Base-by-base conservation (phyloP, 1,284 basidiomycete genomes). In the Bjerkandera adusta region DNA sequence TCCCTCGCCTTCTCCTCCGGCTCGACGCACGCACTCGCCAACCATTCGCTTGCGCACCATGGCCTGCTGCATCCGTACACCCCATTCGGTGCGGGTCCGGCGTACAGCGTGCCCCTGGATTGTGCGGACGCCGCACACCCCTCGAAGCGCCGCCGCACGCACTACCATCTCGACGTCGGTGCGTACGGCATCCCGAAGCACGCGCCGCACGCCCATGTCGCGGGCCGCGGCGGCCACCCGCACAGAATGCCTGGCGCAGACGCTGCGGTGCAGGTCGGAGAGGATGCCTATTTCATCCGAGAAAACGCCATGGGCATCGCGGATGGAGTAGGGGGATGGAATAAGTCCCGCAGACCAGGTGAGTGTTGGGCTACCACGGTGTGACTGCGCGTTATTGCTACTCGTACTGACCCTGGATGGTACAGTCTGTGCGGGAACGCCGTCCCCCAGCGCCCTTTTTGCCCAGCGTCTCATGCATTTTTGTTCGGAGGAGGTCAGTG, bases 281-380 rank as follows among this genome's bases (percentile, higher is more conserved):
- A 93, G 60, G 89, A 92, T 59, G 85, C 88, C 7, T 95, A 93
- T 62, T 94, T 95, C 54, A 70, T 94, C 3, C 72, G 83, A 7
- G 78, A 80, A 50, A 89, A 92, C 57, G 87, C 89, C 5, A 82
- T 94, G 68, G 92, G 91, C 13, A 86, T 94, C 2, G 90, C 91
- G 8, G 91, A 94, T 60, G 91, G 91, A 25, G 92, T 94, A 0
- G 92, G 92, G 1, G 92, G 92, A 2, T 94, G 91, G 90, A 76
- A 83, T 11, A 56, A 53, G 40, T 29, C 56, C 26, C 53, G 54
- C n/a, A 75, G 71, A 33, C 53, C 60, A 47, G 64, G 71, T 71
- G 50, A 40, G 60, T 56, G n/a, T 15, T 30, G n/a, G n/a, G n/a
- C n/a, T n/a, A n/a, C n/a, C 16, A 10, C 7, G 16, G n/a, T n/a